Evolutionary conservation across 345 rosid species (phyloP).

Genomic region (Xanthoceras sorbifolium): DNA sequence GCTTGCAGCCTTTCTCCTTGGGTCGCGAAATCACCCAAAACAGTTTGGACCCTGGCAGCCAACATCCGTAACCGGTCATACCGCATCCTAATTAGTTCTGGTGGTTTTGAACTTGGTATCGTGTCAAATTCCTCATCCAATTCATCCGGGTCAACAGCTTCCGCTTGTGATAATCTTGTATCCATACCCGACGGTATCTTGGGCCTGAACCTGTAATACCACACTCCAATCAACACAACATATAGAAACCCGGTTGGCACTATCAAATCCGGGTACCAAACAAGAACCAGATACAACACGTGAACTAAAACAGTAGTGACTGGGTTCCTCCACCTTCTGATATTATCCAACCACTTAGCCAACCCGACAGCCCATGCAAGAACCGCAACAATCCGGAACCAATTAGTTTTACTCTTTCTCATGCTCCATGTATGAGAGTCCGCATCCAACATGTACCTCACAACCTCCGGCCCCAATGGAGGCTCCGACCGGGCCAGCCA

Average conservation of each 20-base stretch:
- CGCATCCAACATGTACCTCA: slow-evolving; percentile 89
- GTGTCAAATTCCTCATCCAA: slow-evolving; percentile 94
- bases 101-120: slow-evolving; percentile 77
- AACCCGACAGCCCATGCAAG: slow-evolving; percentile 92
- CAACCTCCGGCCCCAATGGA: slow-evolving; percentile 82
- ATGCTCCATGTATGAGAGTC: slow-evolving; percentile 98
- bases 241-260: slow-evolving; percentile 91
- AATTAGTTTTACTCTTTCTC: slow-evolving; percentile 93
- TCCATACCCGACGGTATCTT: slow-evolving; percentile 96
- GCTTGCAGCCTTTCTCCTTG: slow-evolving; percentile 95
- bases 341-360: slow-evolving; percentile 84
- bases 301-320: slow-evolving; percentile 87
- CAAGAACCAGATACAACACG: slow-evolving; percentile 77
- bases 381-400: slow-evolving; percentile 92
- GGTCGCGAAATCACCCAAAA: slow-evolving; percentile 91
- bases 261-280: slow-evolving; percentile 92
- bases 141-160: slow-evolving; percentile 80
- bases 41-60: slow-evolving; percentile 87
- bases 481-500: slow-evolving; percentile 93
- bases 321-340: slow-evolving; percentile 83
- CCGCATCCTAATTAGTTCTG: slow-evolving; percentile 67
- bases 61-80: slow-evolving; percentile 83
- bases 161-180: slow-evolving; percentile 79
- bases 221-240: slow-evolving; percentile 76
- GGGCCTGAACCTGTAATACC: slow-evolving; percentile 92